Percentiles rank a stretch among this genome's conserved stretches.
These are phyloP conservation scores for Fusarium stilboides DNA, from an alignment of 2,329 filamentous ascomycete species.

Conservation along the genomic window DNA sequence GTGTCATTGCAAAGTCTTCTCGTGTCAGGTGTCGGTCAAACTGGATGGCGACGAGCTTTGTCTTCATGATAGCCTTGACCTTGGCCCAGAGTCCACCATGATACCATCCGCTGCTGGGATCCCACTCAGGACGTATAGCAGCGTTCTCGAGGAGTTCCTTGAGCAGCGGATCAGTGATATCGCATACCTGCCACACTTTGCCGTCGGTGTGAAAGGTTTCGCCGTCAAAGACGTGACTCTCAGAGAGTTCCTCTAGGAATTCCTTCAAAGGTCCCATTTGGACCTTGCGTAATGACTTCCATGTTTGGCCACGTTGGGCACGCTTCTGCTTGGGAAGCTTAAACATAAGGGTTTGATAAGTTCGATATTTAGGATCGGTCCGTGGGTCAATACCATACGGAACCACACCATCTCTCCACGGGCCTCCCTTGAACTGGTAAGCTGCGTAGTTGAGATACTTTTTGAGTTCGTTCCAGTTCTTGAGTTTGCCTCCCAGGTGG, in stretches of 20 bases:
- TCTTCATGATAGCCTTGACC: slow-evolving; percentile 88
- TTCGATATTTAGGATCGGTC: slow-evolving; percentile 79
- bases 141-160: slow-evolving; percentile 75
- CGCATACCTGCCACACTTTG: slow-evolving; percentile 95
- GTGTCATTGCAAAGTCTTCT: slow-evolving; percentile 55
- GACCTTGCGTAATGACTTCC: slow-evolving; percentile 64
- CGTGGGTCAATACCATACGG: slow-evolving; percentile 90
- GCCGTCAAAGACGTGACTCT: slow-evolving; percentile 87
- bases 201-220: slow-evolving; percentile 81
- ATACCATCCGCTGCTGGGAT: slow-evolving; percentile 85
- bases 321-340: slow-evolving; percentile 73
- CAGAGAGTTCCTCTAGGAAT: slow-evolving; percentile 57
- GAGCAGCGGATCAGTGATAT: slow-evolving; percentile 87
- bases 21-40: slow-evolving; percentile 65
- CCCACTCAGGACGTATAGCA: slow-evolving; percentile 71
- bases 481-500: slow-evolving; percentile 68
- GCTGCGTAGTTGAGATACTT: slow-evolving; percentile 86
- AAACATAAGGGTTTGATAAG: slow-evolving; percentile 93
- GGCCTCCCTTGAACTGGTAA: slow-evolving; percentile 93
- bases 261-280: slow-evolving; percentile 58
- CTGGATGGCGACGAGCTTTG: slow-evolving; percentile 81
- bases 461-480: slow-evolving; percentile 74
- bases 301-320: slow-evolving; percentile 63
- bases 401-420: slow-evolving; percentile 91
- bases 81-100: slow-evolving; percentile 86